Conservation (phyloP, 768 basidiomycete genomes). For the Lactarius vividus region DNA sequence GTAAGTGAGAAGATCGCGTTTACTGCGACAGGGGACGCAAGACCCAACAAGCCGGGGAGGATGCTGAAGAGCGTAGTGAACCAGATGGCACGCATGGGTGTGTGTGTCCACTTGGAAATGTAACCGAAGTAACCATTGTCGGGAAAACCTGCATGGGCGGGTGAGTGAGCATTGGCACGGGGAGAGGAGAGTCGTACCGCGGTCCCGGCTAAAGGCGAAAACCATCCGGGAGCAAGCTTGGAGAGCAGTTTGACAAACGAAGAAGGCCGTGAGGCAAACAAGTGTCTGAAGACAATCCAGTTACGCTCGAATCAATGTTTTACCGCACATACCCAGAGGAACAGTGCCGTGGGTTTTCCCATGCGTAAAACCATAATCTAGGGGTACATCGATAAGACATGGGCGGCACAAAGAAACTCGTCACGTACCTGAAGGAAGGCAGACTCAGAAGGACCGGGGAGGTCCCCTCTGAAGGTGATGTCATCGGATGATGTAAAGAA, state of each 20-base stretch:
- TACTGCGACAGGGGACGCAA: slow-evolving; percentile 73
- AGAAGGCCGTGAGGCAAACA: slow-evolving; percentile 85
- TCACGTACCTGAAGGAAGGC: slow-evolving; percentile 61
- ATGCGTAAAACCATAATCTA: slow-evolving; percentile 75
- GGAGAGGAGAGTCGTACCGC: slow-evolving; percentile 42
- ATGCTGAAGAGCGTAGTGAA: slow-evolving; percentile 63
- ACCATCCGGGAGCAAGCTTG: slow-evolving; percentile 82
- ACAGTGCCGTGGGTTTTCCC: slow-evolving; percentile 71
- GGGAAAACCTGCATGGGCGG: slow-evolving; percentile 54
- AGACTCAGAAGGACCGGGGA: slow-evolving; percentile 68
- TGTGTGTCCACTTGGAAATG: slow-evolving; percentile 58
- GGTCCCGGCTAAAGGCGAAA: slow-evolving; percentile 82
- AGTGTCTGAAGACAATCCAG: slow-evolving; percentile 43
- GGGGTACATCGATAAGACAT: not conserved
- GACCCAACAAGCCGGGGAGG: slow-evolving; percentile 68
- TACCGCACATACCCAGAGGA: slow-evolving; percentile 61
- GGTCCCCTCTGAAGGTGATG: slow-evolving; percentile 43
- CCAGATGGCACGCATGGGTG: slow-evolving; percentile 79
- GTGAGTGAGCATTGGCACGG: not conserved
- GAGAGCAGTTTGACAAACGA: slow-evolving; percentile 75
- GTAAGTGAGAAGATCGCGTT: slow-evolving; percentile 82
- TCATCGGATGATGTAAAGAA: slow-evolving; percentile 3
- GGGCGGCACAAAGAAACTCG: not conserved
- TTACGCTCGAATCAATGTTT: not conserved
- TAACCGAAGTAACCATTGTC: slow-evolving; percentile 77